Evolutionary conservation across 179 eudicot species (phyloP).

Genomic region (Silene vulgaris): DNA sequence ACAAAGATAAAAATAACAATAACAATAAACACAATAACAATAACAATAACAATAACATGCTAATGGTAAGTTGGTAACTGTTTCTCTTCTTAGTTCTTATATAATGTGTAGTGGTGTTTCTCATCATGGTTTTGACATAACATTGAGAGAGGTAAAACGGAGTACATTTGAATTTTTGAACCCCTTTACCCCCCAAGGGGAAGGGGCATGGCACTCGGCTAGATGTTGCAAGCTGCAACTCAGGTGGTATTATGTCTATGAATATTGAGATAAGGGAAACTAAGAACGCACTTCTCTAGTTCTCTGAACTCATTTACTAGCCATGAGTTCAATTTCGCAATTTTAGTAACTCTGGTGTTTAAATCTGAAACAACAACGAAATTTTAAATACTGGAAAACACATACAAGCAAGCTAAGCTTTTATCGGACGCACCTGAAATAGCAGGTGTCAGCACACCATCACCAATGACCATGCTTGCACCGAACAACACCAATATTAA

Average conservation of each 20-base stretch:
- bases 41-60: not conserved
- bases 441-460: conserved; percentile 94
- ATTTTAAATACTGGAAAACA: not conserved
- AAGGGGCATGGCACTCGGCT: not conserved
- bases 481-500: conserved; percentile 71
- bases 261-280: not conserved
- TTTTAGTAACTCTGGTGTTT: not conserved
- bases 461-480: conserved; percentile 94
- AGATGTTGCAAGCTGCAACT: not conserved
- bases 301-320: not conserved
- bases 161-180: not conserved
- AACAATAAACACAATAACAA: too few relatives aligned
- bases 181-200: not conserved
- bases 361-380: not conserved
- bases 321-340: not conserved
- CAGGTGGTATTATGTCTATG: not conserved
- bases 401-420: not conserved
- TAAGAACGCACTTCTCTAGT: not conserved
- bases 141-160: not conserved
- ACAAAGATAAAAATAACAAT: not conserved
- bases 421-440: conserved; percentile 59
- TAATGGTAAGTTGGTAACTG: not conserved
- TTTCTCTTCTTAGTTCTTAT: too few relatives aligned
- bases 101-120: not conserved
- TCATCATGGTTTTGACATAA: conserved; percentile 6